Conservation (phyloP, 2,329 filamentous ascomycete genomes). For the Albophoma yamanashiensis region DNA sequence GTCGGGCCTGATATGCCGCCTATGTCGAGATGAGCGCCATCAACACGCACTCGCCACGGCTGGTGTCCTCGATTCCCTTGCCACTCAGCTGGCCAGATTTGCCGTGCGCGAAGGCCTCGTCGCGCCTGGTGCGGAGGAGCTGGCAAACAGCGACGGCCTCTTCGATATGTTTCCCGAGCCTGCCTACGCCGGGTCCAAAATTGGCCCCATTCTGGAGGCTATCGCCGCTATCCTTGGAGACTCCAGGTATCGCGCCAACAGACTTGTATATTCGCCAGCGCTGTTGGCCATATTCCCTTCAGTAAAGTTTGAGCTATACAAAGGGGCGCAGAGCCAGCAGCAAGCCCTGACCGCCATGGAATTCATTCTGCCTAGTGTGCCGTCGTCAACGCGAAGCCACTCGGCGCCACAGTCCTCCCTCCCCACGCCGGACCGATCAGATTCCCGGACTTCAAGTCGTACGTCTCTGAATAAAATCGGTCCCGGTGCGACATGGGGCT, state of each 20-base stretch:
- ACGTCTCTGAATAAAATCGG: constrained; percentile 17
- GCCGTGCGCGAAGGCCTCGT: constrained; percentile 58
- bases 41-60: constrained; percentile 60
- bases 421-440: constrained; percentile 11
- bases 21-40: constrained; percentile 61
- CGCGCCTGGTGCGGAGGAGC: constrained; percentile 50
- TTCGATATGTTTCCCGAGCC: constrained; percentile 49
- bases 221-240: constrained; percentile 66
- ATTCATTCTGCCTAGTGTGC: constrained; percentile 46
- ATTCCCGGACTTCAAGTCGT: constrained; percentile 17
- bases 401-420: constrained; percentile 13
- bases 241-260: constrained; percentile 67
- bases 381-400: constrained; percentile 14
- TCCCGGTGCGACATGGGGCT: constrained; percentile 19
- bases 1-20: constrained; percentile 40
- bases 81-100: constrained; percentile 61
- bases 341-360: constrained; percentile 49
- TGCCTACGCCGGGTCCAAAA: constrained; percentile 44
- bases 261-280: constrained; percentile 57
- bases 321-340: constrained; percentile 33
- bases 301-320: constrained; percentile 38
- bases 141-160: constrained; percentile 43
- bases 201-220: constrained; percentile 66
- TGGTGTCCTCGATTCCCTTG: constrained; percentile 69
- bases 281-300: constrained; percentile 60